Conservation (phyloP, 2,329 filamentous ascomycete species). For the Sclerotinia minor region DNA sequence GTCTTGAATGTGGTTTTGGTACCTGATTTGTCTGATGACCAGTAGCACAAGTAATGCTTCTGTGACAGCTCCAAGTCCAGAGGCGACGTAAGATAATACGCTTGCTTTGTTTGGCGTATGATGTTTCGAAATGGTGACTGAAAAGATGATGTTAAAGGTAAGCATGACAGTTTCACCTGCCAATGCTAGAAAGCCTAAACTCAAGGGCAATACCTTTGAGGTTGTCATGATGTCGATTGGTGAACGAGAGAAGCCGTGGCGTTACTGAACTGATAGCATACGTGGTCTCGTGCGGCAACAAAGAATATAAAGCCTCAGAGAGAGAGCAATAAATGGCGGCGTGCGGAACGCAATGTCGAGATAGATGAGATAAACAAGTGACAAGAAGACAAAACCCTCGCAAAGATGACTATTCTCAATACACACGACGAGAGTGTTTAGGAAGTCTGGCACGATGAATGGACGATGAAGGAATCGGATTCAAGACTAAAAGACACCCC, state of each 20-base stretch:
- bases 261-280: conserved; percentile 15
- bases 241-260: conserved; percentile 14
- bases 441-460: neutral
- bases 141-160: conserved; percentile 39
- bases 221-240: conserved; percentile 31
- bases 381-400: conserved; percentile 7
- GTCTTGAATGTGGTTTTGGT: conserved; percentile 37
- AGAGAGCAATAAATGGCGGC: neutral
- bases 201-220: conserved; percentile 33
- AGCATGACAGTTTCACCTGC: conserved; percentile 37
- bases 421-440: neutral
- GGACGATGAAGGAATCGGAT: conserved; percentile 7
- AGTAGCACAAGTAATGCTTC: conserved; percentile 34
- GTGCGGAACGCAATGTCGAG: neutral
- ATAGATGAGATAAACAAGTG: conserved; percentile 10
- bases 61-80: conserved; percentile 33
- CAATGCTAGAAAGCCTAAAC: conserved; percentile 38
- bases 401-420: conserved; percentile 6
- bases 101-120: conserved; percentile 26
- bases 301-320: neutral
- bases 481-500: conserved; percentile 1
- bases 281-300: conserved; percentile 16
- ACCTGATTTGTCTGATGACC: conserved; percentile 36
- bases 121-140: conserved; percentile 32
- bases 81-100: conserved; percentile 36